These are phyloP conservation scores for Eutrema heterophyllum DNA, from an alignment of 345 rosid genomes.

Conservation along the genomic window DNA sequence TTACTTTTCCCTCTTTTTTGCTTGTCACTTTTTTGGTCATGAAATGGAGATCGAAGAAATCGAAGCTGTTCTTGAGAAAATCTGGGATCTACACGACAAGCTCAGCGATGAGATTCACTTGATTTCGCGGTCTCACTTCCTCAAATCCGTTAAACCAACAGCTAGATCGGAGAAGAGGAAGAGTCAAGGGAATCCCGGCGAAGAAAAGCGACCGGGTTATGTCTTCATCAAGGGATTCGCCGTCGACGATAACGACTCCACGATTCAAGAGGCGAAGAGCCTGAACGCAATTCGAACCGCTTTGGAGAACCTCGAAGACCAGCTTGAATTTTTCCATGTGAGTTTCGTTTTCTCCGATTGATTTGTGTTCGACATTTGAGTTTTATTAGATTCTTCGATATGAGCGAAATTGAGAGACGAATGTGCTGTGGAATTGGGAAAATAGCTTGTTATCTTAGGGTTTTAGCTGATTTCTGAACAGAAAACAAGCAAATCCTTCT, in stretches of 20 bases:
- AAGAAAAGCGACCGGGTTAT: conserved; percentile 49
- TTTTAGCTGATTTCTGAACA: not conserved
- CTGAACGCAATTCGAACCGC: conserved; percentile 82
- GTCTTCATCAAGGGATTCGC: conserved; percentile 77
- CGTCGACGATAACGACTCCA: conserved; percentile 47
- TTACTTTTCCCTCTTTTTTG: not conserved
- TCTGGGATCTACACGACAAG: conserved; percentile 96
- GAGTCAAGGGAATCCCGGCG: conserved; percentile 30
- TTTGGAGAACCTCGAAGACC: conserved; percentile 96
- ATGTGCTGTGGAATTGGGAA: not conserved
- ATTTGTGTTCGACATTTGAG: not conserved
- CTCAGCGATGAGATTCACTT: conserved; percentile 93
- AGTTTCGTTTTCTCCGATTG: conserved; percentile 18
- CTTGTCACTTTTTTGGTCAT: not conserved
- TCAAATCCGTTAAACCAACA: conserved; percentile 47
- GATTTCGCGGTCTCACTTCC: conserved; percentile 76
- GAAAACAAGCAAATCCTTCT: not conserved
- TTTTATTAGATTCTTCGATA: not conserved
- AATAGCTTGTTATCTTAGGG: not conserved
- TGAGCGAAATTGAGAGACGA: not conserved
- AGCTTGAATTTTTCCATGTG: conserved; percentile 90
- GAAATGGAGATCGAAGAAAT: conserved; percentile 90
- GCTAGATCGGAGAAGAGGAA: conserved; percentile 43
- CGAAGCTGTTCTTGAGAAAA: conserved; percentile 82
- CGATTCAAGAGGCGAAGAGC: conserved; percentile 85